Base-by-base conservation (phyloP, 176 grass and related monocot species). In the Thalia dealbata region DNA sequence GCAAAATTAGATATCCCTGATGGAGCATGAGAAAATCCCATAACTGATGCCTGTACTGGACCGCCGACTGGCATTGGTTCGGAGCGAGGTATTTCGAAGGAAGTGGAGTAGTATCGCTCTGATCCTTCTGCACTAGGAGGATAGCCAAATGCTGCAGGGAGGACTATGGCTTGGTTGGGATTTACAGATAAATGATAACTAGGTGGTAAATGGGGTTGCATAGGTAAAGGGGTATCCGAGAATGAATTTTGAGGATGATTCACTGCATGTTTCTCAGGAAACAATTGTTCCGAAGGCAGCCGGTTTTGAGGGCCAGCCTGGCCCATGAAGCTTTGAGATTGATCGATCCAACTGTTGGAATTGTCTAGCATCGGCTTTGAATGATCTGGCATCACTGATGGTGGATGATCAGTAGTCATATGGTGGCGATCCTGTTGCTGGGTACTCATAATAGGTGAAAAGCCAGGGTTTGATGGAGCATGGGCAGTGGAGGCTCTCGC, bases 401-500 rank as follows among this genome's bases (percentile, higher is more conserved):
- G 23, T 62, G 55, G 73, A 44, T 75, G 52, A 75, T 75, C 73
- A 3, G 11, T 62, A 28, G 38, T 48, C 58, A 27, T 38, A 19
- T 43, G 55, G 1, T 19, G 56, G 26, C 41, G 41, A 75, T 29
- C 42, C 14, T 75, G 73, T 15, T 62, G 58, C 32, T 48, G 73
- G 24, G 56, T 28, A 46, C 63, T 75, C 11, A 32, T 61, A 25
- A 38, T 29, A 5, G 59, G 41, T 27, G 58, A 75, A 12, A 63
- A 75, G 56, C 56, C 73, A 28, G 41, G 8, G 12, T 23, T 26
- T 56, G 22, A 41, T 60, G 58, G 58, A 12, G 73, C 58, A 12
- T 35, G n/a, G 15, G 73, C 73, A 63, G 54, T 61, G 14, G 54
- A 61, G 13, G 70, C 26, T 32, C 24, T 73, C 19, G 71, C 71